Conservation (phyloP, 257 asterid genomes). For the Solanum chilense region DNA sequence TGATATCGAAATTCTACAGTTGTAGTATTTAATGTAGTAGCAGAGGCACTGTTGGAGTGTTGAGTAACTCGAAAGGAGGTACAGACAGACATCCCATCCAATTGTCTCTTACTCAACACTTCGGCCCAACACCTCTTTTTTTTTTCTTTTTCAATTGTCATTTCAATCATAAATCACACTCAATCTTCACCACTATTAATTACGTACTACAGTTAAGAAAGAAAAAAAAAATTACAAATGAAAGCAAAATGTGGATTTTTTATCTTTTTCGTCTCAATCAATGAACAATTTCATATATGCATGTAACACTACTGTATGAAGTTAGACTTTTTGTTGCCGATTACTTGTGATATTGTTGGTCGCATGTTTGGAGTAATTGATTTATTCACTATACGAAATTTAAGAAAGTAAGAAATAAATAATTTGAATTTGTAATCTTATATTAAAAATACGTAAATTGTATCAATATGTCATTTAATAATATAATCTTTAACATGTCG, state of each 20-base stretch:
- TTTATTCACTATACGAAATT: fast-evolving
- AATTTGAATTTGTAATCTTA: too few species aligned
- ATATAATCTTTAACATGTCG: fast-evolving
- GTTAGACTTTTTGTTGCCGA: background rate
- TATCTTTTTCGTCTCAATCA: background rate
- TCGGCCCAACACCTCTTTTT: background rate
- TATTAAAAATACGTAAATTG: fast-evolving
- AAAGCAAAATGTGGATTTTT: background rate
- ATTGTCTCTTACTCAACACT: background rate
- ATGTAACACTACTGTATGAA: background rate
- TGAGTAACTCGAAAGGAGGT: background rate
- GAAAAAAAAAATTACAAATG: background rate
- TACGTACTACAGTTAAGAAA: background rate
- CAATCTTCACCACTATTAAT: background rate
- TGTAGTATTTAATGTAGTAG: background rate
- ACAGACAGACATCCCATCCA: background rate
- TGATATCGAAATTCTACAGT: background rate
- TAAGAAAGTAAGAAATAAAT: too few species aligned
- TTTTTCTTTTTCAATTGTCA: background rate
- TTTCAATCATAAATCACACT: background rate
- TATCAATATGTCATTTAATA: background rate
- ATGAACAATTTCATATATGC: background rate
- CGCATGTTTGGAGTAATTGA: background rate
- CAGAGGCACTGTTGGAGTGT: background rate
- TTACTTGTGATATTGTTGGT: background rate